These are phyloP conservation scores for Diplodia seriata DNA, from an alignment of 2,329 filamentous ascomycete species.

Conservation along the genomic window DNA sequence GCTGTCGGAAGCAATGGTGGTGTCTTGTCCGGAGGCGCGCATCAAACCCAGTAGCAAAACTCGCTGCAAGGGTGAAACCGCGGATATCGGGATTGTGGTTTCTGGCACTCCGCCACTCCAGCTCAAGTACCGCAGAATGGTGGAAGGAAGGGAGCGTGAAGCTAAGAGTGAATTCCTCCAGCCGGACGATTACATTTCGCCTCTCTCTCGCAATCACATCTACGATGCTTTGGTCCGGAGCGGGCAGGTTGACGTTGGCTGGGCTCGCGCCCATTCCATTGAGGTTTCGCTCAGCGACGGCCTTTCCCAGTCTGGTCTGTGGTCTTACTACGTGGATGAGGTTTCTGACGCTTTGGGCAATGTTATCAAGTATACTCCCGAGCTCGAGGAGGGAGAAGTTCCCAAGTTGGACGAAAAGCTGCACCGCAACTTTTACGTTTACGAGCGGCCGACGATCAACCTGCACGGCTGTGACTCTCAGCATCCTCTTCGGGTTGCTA, in stretches of 20 bases:
- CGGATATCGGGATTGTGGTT: conserved; percentile 82
- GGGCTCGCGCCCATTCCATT: conserved; percentile 79
- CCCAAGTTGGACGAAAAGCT: conserved; percentile 57
- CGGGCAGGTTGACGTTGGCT: conserved; percentile 72
- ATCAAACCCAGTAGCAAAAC: conserved; percentile 70
- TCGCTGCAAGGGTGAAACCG: conserved; percentile 86
- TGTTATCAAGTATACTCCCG: conserved; percentile 72
- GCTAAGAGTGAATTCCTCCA: conserved; percentile 88
- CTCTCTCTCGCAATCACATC: conserved; percentile 68
- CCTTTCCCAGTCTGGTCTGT: conserved; percentile 77
- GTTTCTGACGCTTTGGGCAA: conserved; percentile 93
- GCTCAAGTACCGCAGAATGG: conserved; percentile 86
- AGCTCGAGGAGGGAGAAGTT: conserved; percentile 71
- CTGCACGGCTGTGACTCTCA: conserved; percentile 79
- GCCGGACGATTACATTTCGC: conserved; percentile 83
- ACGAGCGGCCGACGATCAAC: conserved; percentile 79
- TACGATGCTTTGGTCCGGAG: conserved; percentile 64
- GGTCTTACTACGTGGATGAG: conserved; percentile 90
- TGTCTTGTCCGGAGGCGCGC: conserved; percentile 80
- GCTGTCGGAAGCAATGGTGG: conserved; percentile 80
- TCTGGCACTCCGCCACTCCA: conserved; percentile 89
- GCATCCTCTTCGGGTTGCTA: conserved; percentile 82
- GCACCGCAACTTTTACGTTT: conserved; percentile 80
- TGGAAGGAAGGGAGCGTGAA: conserved; percentile 82
- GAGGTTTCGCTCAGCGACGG: conserved; percentile 89